Base-by-base conservation (phyloP, 2,329 filamentous ascomycete species). In the Colletotrichum sp. region DNA sequence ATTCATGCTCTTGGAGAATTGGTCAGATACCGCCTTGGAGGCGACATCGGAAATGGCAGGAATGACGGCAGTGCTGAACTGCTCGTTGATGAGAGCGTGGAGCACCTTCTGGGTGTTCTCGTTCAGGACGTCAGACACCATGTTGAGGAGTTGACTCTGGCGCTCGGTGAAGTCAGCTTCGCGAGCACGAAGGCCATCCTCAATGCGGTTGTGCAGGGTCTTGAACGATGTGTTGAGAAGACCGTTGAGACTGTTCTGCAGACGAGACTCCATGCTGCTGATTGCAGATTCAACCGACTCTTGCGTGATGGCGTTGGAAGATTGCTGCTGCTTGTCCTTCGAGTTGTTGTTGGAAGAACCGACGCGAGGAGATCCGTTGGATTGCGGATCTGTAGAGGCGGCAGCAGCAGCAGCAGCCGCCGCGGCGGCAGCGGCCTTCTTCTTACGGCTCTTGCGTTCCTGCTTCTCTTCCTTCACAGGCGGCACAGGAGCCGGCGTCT, bases 41-140 rank as follows among this genome's bases (percentile, higher is more conserved):
- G 95, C 92, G 57, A 93, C 89, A 68, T 93, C 90, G 55, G 92
- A 90, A 72, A 99, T 87, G 36, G 93, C 89, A 13, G 97, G 96
- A 68, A 98, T 88, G 60, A 98, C 92, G 16, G 92, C 90, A 71
- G 92, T 90, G 77, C 95, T 91, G 78, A 98, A 95, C 83, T 94
- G 94, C 64, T 92, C 90, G 63, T 92, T 91, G 67, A 98, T 93
- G 79, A 98, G 95, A 76, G 92, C 93, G 76, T 92, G 89, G 48
- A 98, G 89, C 26, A 95, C 95, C 80, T 94, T 93, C 84, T 93
- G 89, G 24, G 91, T 92, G 81, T 92, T 93, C 76, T 90, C 88
- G 78, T 91, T 92, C 64, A 94, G 86, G 39, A 92, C 90, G 39
- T 90, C 86, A 6, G 90, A 91, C 48, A 92, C 90, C 82, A 90